phyloP scores from a whole-genome alignment of 306 rosid species.

The Prunus persica region Prunus_persica_NCBIv2 NC_034012.1:13227501-13228000 shows the following conservation, averaged over 20 bases:
- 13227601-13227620: conserved; percentile 40
- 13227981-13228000: not conserved
- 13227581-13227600: conserved; percentile 29
- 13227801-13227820: not conserved
- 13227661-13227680: conserved; percentile 57
- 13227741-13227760: not conserved
- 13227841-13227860: not conserved
- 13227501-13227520: conserved; percentile 48
- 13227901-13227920: not conserved
- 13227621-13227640: conserved; percentile 81
- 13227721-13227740: conserved; percentile 14
- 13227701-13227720: conserved; percentile 51
- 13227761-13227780: conserved; percentile 24
- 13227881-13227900: not conserved
- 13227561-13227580: conserved; percentile 36
- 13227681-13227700: conserved; percentile 50
- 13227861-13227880: not conserved
- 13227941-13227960: too few relatives aligned
- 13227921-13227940: not conserved
- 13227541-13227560: conserved; percentile 6
- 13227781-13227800: not conserved
- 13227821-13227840: not conserved
- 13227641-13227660: conserved; percentile 95
- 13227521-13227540: conserved; percentile 53
- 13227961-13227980: not conserved